Evolutionary conservation across 495 filamentous ascomycete genomes (phyloP).

Genomic region (Annulohypoxylon maeteangense): DNA sequence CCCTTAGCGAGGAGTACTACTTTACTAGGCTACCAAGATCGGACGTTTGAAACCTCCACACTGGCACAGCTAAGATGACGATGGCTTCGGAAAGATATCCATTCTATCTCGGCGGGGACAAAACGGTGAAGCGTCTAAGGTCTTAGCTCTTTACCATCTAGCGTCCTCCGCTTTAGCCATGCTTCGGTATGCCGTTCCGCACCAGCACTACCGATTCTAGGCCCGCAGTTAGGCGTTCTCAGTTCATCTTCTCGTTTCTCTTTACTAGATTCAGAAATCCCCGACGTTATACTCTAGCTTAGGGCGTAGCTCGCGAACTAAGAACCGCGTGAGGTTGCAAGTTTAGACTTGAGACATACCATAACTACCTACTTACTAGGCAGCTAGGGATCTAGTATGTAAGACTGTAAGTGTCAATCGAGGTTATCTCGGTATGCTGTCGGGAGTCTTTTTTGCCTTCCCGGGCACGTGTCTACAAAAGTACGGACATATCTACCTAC

Average conservation of each 20-base stretch:
- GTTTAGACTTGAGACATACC: slow-evolving; percentile 30
- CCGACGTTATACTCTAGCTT: slow-evolving; percentile 22
- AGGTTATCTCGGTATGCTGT: slow-evolving; percentile 12
- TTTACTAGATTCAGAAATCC: slow-evolving; percentile 48
- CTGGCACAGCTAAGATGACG: slow-evolving; percentile 25
- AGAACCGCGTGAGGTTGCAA: slow-evolving; percentile 15
- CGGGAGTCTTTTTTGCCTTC: slow-evolving; percentile 8
- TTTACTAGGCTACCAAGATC: slow-evolving; percentile 1
- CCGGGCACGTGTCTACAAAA: slow-evolving; percentile 13
- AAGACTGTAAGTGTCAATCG: slow-evolving; percentile 16
- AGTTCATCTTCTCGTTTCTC: slow-evolving; percentile 45
- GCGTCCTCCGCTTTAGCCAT: slow-evolving; percentile 24
- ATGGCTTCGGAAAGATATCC: slow-evolving; percentile 35
- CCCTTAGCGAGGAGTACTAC: neutral
- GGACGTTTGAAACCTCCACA: slow-evolving; percentile 26
- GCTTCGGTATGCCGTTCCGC: slow-evolving; percentile 33
- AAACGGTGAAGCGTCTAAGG: slow-evolving; percentile 19
- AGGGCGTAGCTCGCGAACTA: slow-evolving; percentile 31
- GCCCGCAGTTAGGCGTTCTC: slow-evolving; percentile 49
- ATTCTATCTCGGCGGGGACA: slow-evolving; percentile 33
- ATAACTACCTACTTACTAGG: too few species aligned
- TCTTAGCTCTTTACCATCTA: slow-evolving; percentile 21
- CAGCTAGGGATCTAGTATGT: too few species aligned
- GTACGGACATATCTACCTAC: neutral
- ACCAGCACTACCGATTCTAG: slow-evolving; percentile 39